Conservation (phyloP, 1,284 basidiomycete species). For the Gomphus sp. region DNA sequence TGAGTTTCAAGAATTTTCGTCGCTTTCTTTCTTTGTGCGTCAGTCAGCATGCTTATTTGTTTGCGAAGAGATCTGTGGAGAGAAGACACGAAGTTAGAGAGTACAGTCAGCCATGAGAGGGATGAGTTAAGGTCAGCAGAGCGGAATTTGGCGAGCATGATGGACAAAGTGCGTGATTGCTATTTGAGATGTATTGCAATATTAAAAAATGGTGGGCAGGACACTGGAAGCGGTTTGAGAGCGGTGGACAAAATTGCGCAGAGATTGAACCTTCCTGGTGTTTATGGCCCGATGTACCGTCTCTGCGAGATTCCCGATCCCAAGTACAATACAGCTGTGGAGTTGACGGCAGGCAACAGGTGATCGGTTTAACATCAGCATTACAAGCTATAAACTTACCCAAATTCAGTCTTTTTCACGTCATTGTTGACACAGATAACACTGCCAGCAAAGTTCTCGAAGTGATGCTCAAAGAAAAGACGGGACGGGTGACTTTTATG, state of each 20-base stretch:
- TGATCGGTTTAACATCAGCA: conserved; percentile 29
- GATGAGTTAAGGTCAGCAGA: conserved; percentile 80
- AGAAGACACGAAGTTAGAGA: conserved; percentile 84
- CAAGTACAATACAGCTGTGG: conserved; percentile 89
- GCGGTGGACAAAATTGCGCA: conserved; percentile 79
- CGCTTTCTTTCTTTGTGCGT: neutral
- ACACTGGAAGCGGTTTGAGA: conserved; percentile 81
- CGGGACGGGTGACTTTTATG: conserved; percentile 96
- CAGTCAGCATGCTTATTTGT: conserved; percentile 14
- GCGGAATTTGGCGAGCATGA: conserved; percentile 77
- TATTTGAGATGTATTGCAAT: neutral
- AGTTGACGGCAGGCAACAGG: conserved; percentile 93
- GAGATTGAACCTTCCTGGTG: conserved; percentile 64
- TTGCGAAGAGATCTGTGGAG: conserved; percentile 73
- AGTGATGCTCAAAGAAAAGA: conserved; percentile 86
- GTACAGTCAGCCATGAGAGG: conserved; percentile 64
- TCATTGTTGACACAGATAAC: conserved; percentile 93
- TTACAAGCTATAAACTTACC: conserved; percentile 2
- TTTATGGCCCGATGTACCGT: conserved; percentile 91
- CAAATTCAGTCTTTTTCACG: conserved; percentile 77
- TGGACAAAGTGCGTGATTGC: conserved; percentile 74
- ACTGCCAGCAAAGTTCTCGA: conserved; percentile 86
- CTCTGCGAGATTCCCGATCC: conserved; percentile 86
- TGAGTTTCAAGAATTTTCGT: conserved; percentile 21
- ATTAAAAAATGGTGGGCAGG: conserved; percentile 34